Evolutionary conservation across 768 basidiomycete species (phyloP).

Genomic region (Lactarius sanguifluus): DNA sequence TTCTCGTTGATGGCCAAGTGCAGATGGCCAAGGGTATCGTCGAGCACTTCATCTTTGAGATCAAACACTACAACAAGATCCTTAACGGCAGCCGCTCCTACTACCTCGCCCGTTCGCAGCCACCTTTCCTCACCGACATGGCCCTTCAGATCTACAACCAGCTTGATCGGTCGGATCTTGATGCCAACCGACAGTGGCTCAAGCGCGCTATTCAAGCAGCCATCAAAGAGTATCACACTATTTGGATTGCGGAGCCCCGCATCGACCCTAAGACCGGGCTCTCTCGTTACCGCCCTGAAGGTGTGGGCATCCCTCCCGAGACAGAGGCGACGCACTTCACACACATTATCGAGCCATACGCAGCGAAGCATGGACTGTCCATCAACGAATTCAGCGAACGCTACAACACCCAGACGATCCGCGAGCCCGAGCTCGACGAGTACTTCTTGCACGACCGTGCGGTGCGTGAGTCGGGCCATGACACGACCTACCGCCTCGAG

Average conservation of each 20-base stretch:
- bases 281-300: constrained; percentile 91
- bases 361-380: constrained; percentile 86
- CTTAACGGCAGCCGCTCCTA: constrained; percentile 93
- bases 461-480: constrained; percentile 95
- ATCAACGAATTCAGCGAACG: constrained; percentile 96
- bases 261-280: constrained; percentile 94
- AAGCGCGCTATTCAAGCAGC: constrained; percentile 96
- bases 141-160: constrained; percentile 97
- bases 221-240: constrained; percentile 97
- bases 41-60: constrained; percentile 99
- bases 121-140: constrained; percentile 98
- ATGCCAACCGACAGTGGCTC: constrained; percentile 84
- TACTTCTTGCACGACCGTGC: constrained; percentile 97
- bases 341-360: constrained; percentile 94
- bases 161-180: constrained; percentile 79
- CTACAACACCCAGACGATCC: constrained; percentile 82
- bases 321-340: constrained; percentile 99
- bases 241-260: constrained; percentile 94
- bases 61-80: constrained; percentile 96
- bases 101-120: constrained; percentile 95
- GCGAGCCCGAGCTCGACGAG: constrained; percentile 89
- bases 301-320: constrained; percentile 95
- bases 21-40: constrained; percentile 97
- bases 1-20: constrained; percentile 92
- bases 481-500: constrained; percentile 96